Evolutionary conservation across 768 basidiomycete species (phyloP), one percentile per base, ranked within the genome.

Genomic region (Mycena filopes): DNA sequence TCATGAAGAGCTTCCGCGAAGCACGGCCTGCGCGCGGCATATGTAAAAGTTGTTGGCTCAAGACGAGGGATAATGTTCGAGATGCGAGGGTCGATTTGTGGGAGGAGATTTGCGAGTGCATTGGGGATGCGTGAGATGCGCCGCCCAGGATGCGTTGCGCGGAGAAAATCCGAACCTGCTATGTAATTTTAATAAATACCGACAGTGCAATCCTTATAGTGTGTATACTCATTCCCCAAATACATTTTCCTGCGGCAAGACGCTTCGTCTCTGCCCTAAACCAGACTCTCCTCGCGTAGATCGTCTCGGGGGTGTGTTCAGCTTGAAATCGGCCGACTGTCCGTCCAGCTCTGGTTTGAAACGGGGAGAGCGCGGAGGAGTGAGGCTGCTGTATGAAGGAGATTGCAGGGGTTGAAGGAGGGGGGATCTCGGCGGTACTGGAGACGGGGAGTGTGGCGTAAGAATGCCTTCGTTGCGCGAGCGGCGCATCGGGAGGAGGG

Each of bases 391-490:
- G 43, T 66, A 69, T 50, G 73, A 56, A 21, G 67, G 55, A 42
- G 76, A 74, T 16, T 76, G 73, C 21, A 75, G 67, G 16, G 78
- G 75, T 56, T 73, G 74, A 31, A 72, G 75, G n/a, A 72, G 70
- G 26, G 79, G 78, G 20, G 81, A 77, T 18, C 77, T 73, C 33
- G 79, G 71, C 12, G 69, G 66, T 21, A 64, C 51, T 29, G 74
- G 73, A 53, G 69, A 71, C 2, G 87, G 86, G 18, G 89, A 82
- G 15, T 80, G 86, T 16, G 90, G 90, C 0, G 91, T 87, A 63
- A 95, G 87, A 55, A 94, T 79, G 15, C 92, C 94, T 68, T 92
- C 89, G 54, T 78, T 80, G n/a, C 85, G 78, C 23, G 80, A 72
- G 23, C 81, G 79, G 68, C 84, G 78, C 76, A 76, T 82, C 65